Evolutionary conservation across 2,329 filamentous ascomycete species (phyloP).

Genomic region (Nothomitra cinnamomea): DNA sequence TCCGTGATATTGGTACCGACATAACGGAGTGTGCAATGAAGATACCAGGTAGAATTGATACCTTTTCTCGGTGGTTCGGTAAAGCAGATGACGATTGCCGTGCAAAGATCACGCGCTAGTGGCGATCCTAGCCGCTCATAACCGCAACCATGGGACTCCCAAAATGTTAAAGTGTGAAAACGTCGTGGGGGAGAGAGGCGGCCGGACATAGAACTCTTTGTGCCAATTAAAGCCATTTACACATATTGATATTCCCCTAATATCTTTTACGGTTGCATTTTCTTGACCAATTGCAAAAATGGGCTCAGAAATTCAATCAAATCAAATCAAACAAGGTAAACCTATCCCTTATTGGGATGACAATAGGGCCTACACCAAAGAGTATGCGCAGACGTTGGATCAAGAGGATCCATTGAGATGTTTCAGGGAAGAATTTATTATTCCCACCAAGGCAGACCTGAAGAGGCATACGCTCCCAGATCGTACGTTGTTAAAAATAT

Average conservation of each 20-base stretch:
- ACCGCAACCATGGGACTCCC: neutral
- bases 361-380: constrained; percentile 5
- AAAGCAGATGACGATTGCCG: neutral
- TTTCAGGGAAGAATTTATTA: constrained; percentile 54
- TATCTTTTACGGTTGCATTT: neutral
- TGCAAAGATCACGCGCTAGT: neutral
- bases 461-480: constrained; percentile 39
- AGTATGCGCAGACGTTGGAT: constrained; percentile 35
- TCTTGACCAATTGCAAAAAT: neutral
- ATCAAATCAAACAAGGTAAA: neutral
- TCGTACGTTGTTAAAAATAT: constrained; percentile 8
- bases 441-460: constrained; percentile 58
- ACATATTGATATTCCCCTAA: neutral
- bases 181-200: too few species aligned
- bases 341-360: neutral
- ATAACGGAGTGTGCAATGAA: neutral
- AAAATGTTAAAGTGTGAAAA: too few species aligned
- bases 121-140: neutral
- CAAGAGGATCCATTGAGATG: constrained; percentile 39
- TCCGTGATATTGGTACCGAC: neutral
- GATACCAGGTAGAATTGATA: neutral
- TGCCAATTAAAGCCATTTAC: neutral
- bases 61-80: neutral
- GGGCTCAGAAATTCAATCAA: neutral
- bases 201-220: too few species aligned